phyloP scores from a whole-genome alignment of 768 basidiomycete species.

The Chalciporus sphaerocephalus region DNA sequence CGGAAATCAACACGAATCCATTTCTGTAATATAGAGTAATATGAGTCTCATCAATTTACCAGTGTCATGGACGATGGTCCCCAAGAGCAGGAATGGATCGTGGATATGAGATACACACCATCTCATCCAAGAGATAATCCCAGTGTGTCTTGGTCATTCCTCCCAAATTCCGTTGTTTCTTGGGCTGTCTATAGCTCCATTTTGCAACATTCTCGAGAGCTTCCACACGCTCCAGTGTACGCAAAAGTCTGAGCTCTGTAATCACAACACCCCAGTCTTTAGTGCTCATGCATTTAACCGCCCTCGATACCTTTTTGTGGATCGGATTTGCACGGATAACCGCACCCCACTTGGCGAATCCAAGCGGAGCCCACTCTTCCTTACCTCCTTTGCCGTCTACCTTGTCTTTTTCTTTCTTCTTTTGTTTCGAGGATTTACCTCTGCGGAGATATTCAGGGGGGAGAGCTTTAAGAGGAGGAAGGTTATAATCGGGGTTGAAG shows the following conservation, averaged over 20 bases:
- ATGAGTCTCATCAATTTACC: constrained; percentile 7
- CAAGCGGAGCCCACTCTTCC: constrained; percentile 64
- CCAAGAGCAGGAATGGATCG: neutral
- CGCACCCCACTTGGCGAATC: constrained; percentile 69
- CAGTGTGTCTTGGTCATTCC: constrained; percentile 80
- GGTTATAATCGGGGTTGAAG: constrained; percentile 45
- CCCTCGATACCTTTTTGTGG: constrained; percentile 61
- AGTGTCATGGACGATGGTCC: neutral
- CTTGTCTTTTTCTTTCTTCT: constrained; percentile 52
- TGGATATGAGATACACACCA: constrained; percentile 50
- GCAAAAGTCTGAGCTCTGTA: constrained; percentile 69
- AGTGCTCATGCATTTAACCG: constrained; percentile 74
- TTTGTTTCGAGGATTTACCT: constrained; percentile 43
- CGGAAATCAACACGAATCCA: constrained; percentile 97
- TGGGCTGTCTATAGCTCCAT: constrained; percentile 95
- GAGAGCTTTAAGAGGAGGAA: constrained; percentile 52
- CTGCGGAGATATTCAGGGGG: constrained; percentile 54
- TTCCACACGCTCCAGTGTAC: constrained; percentile 83
- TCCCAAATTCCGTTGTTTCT: constrained; percentile 82
- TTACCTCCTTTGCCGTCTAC: constrained; percentile 47
- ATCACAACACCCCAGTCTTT: constrained; percentile 84
- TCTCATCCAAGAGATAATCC: constrained; percentile 96
- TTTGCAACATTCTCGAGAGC: constrained; percentile 68
- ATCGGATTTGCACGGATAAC: constrained; percentile 74
- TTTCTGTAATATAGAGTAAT: constrained; percentile 49